These are phyloP conservation scores for Plasmodium coatneyi DNA, from an alignment of 169 alveolate species.

Conservation along the genomic window DNA sequence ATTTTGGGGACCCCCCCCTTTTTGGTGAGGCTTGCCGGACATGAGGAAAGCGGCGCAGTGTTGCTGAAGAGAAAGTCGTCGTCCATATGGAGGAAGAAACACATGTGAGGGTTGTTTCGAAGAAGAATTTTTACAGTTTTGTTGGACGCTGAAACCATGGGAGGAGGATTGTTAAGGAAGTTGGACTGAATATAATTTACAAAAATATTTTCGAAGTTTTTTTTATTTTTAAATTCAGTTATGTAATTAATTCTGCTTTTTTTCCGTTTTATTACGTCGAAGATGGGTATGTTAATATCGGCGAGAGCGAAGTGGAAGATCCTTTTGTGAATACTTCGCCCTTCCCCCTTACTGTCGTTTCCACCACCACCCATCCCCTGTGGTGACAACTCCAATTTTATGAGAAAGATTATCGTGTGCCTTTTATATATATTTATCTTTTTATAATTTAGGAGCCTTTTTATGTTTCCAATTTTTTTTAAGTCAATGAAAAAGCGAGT, in stretches of 20 bases:
- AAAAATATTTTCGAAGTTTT: constrained; percentile 56
- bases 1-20: background rate
- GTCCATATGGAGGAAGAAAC: constrained; percentile 40
- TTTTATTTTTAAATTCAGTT: constrained; percentile 22
- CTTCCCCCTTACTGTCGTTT: background rate
- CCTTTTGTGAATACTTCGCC: constrained; percentile 1
- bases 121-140: constrained; percentile 22
- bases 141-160: background rate
- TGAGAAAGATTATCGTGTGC: constrained; percentile 41
- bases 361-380: background rate
- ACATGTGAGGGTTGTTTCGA: constrained; percentile 12
- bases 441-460: constrained; percentile 20
- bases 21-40: background rate
- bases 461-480: constrained; percentile 30
- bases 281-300: constrained; percentile 56
- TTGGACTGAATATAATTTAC: constrained; percentile 48
- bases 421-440: constrained; percentile 51
- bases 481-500: constrained; percentile 6
- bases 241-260: constrained; percentile 32
- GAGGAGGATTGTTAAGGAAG: constrained; percentile 11
- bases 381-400: constrained; percentile 19
- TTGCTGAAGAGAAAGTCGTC: constrained; percentile 42
- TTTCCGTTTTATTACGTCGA: constrained; percentile 46
- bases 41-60: background rate
- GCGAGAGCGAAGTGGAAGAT: constrained; percentile 59